These are phyloP conservation scores for Parietaria judaica DNA, from an alignment of 306 rosid genomes.

Conservation along the genomic window DNA sequence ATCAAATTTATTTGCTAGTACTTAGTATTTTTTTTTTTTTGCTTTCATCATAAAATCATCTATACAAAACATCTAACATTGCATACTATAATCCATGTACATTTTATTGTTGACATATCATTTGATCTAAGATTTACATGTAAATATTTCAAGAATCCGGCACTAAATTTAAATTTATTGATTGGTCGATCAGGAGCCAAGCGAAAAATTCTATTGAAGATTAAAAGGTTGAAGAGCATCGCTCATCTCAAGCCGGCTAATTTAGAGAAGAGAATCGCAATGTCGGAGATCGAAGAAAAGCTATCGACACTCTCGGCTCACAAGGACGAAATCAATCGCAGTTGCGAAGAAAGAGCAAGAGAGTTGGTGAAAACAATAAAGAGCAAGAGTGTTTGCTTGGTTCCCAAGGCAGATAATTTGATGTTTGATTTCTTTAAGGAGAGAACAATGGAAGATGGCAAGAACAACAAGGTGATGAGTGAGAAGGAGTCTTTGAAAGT, in stretches of 20 bases:
- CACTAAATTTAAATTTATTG: too few relatives aligned
- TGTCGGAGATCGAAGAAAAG: conserved; percentile 24
- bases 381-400: conserved; percentile 8
- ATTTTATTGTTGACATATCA: too few relatives aligned
- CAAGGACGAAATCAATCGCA: background rate
- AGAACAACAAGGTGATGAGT: background rate
- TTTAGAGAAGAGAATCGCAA: conserved; percentile 35
- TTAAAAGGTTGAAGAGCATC: conserved; percentile 26
- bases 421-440: conserved; percentile 51
- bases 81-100: too few relatives aligned
- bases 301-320: background rate
- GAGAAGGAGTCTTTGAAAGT: conserved; percentile 20
- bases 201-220: conserved; percentile 33
- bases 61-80: too few relatives aligned
- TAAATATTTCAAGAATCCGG: background rate
- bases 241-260: conserved; percentile 34
- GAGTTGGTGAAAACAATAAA: conserved; percentile 23
- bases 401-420: conserved; percentile 30
- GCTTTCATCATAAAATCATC: too few relatives aligned
- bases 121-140: background rate
- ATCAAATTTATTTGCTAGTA: too few relatives aligned
- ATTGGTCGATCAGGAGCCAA: conserved; percentile 31
- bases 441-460: conserved; percentile 12
- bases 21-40: too few relatives aligned
- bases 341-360: conserved; percentile 15